These are phyloP conservation scores for Pseudogymnoascus pannorum DNA, from an alignment of 2,329 filamentous ascomycete species.

Conservation along the genomic window DNA sequence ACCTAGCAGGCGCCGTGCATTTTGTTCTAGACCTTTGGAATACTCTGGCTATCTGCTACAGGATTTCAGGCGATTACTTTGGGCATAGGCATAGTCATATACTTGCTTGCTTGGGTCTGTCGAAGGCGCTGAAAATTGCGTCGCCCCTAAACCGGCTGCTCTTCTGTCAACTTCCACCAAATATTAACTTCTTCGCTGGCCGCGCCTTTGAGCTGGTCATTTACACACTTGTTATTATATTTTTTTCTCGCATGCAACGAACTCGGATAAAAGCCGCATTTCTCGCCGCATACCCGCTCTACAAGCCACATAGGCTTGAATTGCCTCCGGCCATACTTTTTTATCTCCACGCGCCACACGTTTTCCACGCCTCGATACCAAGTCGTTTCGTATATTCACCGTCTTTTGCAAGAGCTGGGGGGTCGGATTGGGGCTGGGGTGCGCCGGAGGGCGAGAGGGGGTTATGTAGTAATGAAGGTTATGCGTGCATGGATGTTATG, in stretches of 20 bases:
- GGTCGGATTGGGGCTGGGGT: neutral
- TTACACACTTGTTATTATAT: conserved; percentile 8
- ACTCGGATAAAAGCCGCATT: conserved; percentile 7
- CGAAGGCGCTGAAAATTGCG: conserved; percentile 7
- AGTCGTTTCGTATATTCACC: conserved; percentile 7
- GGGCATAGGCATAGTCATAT: neutral
- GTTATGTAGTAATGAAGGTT: conserved; percentile 2
- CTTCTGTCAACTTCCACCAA: neutral
- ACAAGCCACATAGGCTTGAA: neutral
- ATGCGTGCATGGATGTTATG: conserved; percentile 5
- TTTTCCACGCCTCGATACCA: conserved; percentile 9
- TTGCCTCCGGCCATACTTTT: neutral
- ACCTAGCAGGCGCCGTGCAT: conserved; percentile 3
- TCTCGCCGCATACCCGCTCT: neutral
- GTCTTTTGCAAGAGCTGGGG: conserved; percentile 8
- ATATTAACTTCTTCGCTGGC: neutral
- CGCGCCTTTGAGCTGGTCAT: neutral
- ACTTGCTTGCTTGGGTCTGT: neutral
- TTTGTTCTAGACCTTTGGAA: conserved; percentile 6
- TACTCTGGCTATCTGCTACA: neutral
- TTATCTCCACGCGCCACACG: conserved; percentile 5
- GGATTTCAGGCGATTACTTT: conserved; percentile 2
- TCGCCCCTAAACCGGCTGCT: neutral
- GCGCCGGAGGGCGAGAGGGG: neutral
- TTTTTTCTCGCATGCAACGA: neutral